Evolutionary conservation across 768 basidiomycete genomes (phyloP).

Genomic region (Suillus sp.): DNA sequence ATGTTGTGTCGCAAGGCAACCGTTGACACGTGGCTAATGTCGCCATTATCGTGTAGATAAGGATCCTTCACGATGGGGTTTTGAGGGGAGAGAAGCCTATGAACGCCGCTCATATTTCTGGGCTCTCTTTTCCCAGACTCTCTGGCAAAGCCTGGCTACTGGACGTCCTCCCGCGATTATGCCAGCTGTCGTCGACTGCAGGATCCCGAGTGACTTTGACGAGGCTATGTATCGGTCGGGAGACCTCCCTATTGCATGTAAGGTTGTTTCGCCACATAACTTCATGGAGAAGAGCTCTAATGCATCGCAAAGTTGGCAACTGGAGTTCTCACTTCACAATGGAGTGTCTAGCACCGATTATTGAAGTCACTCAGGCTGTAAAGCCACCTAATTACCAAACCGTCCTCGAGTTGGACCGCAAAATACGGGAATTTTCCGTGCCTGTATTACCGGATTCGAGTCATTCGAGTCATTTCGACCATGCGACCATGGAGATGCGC

Average conservation of each 20-base stretch:
- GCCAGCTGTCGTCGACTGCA: slow-evolving; percentile 46
- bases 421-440: slow-evolving; percentile 43
- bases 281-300: slow-evolving; percentile 5
- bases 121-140: slow-evolving; percentile 48
- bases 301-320: slow-evolving; percentile 42
- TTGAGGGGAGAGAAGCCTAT: slow-evolving; percentile 52
- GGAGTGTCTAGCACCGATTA: slow-evolving; percentile 47
- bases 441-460: slow-evolving; percentile 25
- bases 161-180: slow-evolving; percentile 51
- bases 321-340: slow-evolving; percentile 47
- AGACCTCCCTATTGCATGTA: slow-evolving; percentile 48
- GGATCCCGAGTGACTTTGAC: slow-evolving; percentile 47
- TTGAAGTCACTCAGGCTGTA: slow-evolving; percentile 41
- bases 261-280: slow-evolving; percentile 21
- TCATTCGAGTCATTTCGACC: slow-evolving; percentile 21
- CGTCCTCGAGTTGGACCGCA: slow-evolving; percentile 51
- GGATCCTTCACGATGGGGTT: slow-evolving; percentile 53
- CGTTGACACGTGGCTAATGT: slow-evolving; percentile 14
- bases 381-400: slow-evolving; percentile 49
- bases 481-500: slow-evolving; percentile 44
- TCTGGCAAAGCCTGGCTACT: slow-evolving; percentile 55
- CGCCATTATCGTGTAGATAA: slow-evolving; percentile 43
- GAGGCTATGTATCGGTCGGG: slow-evolving; percentile 45
- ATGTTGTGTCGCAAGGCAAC: slow-evolving; percentile 1
- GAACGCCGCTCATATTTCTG: slow-evolving; percentile 58